Base-by-base conservation (phyloP, 1,139 yeast species). In the Pneumocystis jirovecii region DNA sequence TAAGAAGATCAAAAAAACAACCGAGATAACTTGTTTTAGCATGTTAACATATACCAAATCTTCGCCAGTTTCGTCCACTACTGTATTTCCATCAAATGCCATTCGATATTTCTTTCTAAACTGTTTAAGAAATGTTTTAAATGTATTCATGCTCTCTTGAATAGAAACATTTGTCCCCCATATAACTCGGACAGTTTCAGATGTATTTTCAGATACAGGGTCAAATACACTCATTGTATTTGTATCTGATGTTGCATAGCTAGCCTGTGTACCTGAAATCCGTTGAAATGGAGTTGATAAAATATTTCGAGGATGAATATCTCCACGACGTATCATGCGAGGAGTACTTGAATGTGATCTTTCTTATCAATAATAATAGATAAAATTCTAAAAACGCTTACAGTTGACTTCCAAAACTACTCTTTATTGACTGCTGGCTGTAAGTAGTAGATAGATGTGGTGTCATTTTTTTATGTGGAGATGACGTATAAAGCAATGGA, bases 81-180 rank as follows among this genome's bases (percentile, higher is more conserved):
- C 21, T 7, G 15, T 57, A 63, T 78, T 78, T 34, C 80, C 83
- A 69, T 87, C 93, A 69, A 80, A 74, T 19, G 77, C 76, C 72
- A 82, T 83, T 69, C 97, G 82, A 76, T 88, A 85, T 72, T 86
- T 88, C 76, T 82, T 78, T 74, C 89, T 89, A 80, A 89, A 93
- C 31, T 87, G 83, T 84, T 87, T 85, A 72, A 93, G 77, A 71
- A 93, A 95, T 69, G 86, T 86, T 69, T 95, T 81, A 77, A 93
- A 93, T 64, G 82, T 81, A 70, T 84, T 85, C 64, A 89, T 83
- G 71, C 93, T 86, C 72, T 93, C 96, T 72, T 85, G 88, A 71
- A 95, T 90, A 60, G 95, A 87, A 40, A 93, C 96, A 73, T 93
- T 91, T 1, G 99, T 93, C 75, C 99, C 99, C 99, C 99, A 93